phyloP scores from a whole-genome alignment of 2,329 filamentous ascomycete species.

The Endoconidiophora laricicola region DNA sequence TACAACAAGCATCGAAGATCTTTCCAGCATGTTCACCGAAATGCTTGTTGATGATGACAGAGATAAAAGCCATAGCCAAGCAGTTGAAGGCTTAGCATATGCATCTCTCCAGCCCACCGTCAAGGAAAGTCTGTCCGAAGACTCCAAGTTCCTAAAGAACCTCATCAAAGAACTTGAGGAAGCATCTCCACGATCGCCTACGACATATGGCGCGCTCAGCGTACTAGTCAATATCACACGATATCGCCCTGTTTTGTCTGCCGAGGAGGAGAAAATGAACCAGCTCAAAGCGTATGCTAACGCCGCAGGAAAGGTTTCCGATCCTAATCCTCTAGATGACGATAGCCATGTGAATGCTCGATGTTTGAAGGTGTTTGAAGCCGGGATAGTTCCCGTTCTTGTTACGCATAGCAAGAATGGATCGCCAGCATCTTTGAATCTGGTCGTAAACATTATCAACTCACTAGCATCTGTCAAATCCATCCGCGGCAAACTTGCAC shows the following conservation, averaged over 20 bases:
- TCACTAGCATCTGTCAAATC: conserved; percentile 59
- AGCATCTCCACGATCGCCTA: conserved; percentile 45
- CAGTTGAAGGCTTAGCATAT: conserved; percentile 84
- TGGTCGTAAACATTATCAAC: conserved; percentile 62
- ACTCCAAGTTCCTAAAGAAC: conserved; percentile 49
- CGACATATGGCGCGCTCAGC: conserved; percentile 73
- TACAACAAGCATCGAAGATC: conserved; percentile 46
- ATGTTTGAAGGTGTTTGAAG: conserved; percentile 64
- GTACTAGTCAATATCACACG: conserved; percentile 72
- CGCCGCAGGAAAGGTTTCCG: conserved; percentile 49
- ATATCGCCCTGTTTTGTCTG: conserved; percentile 61
- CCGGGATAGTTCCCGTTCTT: conserved; percentile 59
- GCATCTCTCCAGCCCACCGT: conserved; percentile 71
- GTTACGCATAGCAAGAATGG: conserved; percentile 59
- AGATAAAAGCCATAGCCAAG: conserved; percentile 29
- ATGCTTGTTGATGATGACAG: conserved; percentile 41
- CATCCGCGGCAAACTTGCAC: conserved; percentile 63
- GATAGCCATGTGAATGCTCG: conserved; percentile 59
- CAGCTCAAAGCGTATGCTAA: conserved; percentile 92
- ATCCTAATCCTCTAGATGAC: conserved; percentile 53
- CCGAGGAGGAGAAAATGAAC: conserved; percentile 82
- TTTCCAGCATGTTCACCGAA: conserved; percentile 45
- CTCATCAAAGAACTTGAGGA: conserved; percentile 48
- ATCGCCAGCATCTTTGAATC: conserved; percentile 51
- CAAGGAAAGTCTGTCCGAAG: conserved; percentile 62